phyloP scores from a whole-genome alignment of 495 filamentous ascomycete species.

The Aspergillus hancockii region DNA sequence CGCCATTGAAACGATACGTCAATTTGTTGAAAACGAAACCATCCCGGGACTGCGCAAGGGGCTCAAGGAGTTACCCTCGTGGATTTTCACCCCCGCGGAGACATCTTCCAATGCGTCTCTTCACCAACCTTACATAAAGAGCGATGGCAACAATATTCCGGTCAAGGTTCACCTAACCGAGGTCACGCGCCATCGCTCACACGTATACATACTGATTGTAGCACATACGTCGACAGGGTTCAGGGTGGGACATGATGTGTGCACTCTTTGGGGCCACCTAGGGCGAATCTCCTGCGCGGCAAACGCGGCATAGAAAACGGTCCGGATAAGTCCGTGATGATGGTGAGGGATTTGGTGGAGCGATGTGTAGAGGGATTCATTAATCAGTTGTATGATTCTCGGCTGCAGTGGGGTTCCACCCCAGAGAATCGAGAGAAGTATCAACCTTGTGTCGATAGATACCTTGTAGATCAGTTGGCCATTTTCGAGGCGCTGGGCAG shows the following conservation, averaged over 20 bases:
- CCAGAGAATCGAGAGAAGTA: not conserved
- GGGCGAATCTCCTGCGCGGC: not conserved
- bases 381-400: conserved; percentile 49
- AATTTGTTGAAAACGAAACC: conserved; percentile 21
- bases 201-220: conserved; percentile 72
- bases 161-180: conserved; percentile 48
- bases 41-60: conserved; percentile 11
- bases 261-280: conserved; percentile 37
- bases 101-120: not conserved
- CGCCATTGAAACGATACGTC: conserved; percentile 10
- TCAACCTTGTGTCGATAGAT: conserved; percentile 59
- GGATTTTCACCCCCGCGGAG: conserved; percentile 7
- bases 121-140: not conserved
- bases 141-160: conserved; percentile 32
- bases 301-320: not conserved
- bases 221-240: conserved; percentile 63
- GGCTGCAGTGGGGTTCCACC: conserved; percentile 3
- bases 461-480: conserved; percentile 78
- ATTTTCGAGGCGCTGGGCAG: conserved; percentile 73
- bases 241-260: conserved; percentile 67
- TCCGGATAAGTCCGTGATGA: conserved; percentile 28
- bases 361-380: conserved; percentile 59
- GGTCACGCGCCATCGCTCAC: conserved; percentile 58
- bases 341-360: conserved; percentile 40
- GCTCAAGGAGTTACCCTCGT: conserved; percentile 14